Evolutionary conservation across 2,329 filamentous ascomycete genomes (phyloP), one percentile per base, ranked within the genome.

Genomic region (Diaporthe citrichinensis): DNA sequence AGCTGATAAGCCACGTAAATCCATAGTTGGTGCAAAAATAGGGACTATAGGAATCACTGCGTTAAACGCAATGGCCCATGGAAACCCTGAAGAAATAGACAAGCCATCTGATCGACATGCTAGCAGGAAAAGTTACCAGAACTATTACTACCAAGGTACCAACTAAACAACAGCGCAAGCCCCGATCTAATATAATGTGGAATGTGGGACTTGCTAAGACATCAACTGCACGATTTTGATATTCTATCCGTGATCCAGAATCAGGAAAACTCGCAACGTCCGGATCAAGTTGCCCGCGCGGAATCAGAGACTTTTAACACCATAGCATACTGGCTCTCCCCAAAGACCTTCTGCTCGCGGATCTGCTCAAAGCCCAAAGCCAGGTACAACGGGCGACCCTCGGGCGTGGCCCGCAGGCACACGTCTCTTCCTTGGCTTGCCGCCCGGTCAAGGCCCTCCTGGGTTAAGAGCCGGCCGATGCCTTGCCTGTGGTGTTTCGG

Each of bases 401-500:
- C 77, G 14, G 78, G 74, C 1, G 78, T 80, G 0, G 79, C 75
- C 8, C 78, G 41, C 15, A 82, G 51, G 44, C 76, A 80, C 1
- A 72, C 78, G 31, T 79, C 76, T 39, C 62, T 76, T 0, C 76
- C 76, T 3, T 77, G 78, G 36, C 68, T 57, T 2, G 75, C 74
- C 0, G 78, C 80, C 6, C 74, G 62, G 1, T 79, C 78, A 28
- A 82, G 46, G 1, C 80, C 80, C 51, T 79, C 78, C 3, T 76
- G 72, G 14, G 79, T 20, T 2, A 82, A 76, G 55, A 76, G 77
- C 71, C 61, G 77, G 4, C 81, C 81, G 17, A 81, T 75, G 3
- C 81, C 81, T n/a, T 78, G 77, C 23, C 81, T 76, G 5, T 81
- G 77, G n/a, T 81, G 77, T 3, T 59, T 20, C 0, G 81, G 80